phyloP scores from a whole-genome alignment of 768 basidiomycete species.

The Boletus pseudopeckii region DNA sequence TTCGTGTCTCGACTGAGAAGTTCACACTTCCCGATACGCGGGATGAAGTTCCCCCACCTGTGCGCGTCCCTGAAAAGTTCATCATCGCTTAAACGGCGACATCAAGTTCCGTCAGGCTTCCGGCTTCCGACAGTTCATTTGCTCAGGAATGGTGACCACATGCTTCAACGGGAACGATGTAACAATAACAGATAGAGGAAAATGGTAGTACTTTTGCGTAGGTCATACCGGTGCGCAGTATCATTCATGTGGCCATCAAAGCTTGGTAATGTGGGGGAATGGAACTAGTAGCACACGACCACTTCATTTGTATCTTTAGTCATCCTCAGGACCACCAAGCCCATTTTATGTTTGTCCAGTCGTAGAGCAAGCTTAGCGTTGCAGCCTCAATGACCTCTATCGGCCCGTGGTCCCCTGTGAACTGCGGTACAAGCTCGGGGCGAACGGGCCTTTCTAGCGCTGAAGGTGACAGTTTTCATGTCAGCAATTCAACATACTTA shows the following conservation, averaged over 20 bases:
- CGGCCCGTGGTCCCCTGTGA: not conserved
- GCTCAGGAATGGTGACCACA: slow-evolving; percentile 9
- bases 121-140: slow-evolving; percentile 12
- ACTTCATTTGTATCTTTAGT: slow-evolving; percentile 12
- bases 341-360: slow-evolving; percentile 23
- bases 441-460: slow-evolving; percentile 15
- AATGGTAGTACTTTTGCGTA: slow-evolving; percentile 20
- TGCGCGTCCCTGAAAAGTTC: slow-evolving; percentile 22
- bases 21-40: slow-evolving; percentile 27
- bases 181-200: slow-evolving; percentile 22
- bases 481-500: slow-evolving; percentile 12
- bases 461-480: not conserved
- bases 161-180: not conserved
- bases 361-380: not conserved
- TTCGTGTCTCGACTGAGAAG: slow-evolving; percentile 13
- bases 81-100: slow-evolving; percentile 23
- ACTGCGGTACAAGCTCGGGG: slow-evolving; percentile 22
- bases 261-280: slow-evolving; percentile 2
- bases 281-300: not conserved
- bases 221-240: not conserved
- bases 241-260: slow-evolving; percentile 6
- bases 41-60: slow-evolving; percentile 5
- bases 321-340: not conserved
- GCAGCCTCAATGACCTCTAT: slow-evolving; percentile 12
- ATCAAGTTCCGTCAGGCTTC: slow-evolving; percentile 22